Evolutionary conservation across 2,329 filamentous ascomycete species (phyloP).

Genomic region (Ophidiomyces ophidiicola): DNA sequence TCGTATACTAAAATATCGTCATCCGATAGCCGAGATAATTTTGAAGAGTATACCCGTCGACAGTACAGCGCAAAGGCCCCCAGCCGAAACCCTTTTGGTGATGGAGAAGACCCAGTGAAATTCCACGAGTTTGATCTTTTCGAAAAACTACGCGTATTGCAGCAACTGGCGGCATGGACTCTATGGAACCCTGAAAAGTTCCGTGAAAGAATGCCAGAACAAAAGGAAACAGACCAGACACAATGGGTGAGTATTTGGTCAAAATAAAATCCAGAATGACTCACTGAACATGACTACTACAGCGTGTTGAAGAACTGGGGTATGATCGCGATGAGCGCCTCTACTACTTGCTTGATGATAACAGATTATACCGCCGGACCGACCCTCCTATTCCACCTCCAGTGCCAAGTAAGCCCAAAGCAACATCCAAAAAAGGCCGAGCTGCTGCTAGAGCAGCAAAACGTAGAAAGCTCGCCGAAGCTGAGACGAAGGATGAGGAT

Average conservation of each 20-base stretch:
- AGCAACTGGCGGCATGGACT: constrained; percentile 81
- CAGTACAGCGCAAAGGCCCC: constrained; percentile 78
- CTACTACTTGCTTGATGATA: constrained; percentile 88
- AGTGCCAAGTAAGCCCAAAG: constrained; percentile 45
- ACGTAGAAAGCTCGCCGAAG: constrained; percentile 46
- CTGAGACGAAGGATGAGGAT: constrained; percentile 35
- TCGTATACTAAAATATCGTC: too few relatives aligned
- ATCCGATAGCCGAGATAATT: constrained; percentile 58
- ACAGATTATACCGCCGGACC: constrained; percentile 79
- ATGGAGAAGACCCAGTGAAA: constrained; percentile 55
- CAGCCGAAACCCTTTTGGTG: constrained; percentile 67
- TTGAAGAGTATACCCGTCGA: constrained; percentile 83
- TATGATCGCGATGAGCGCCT: constrained; percentile 79
- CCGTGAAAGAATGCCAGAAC: constrained; percentile 72
- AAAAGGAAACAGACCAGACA: constrained; percentile 67
- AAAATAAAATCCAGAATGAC: not conserved
- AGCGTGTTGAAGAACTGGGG: constrained; percentile 45
- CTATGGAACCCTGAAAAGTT: constrained; percentile 79
- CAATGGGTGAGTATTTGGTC: constrained; percentile 54
- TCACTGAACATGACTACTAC: constrained; percentile 3
- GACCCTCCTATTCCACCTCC: constrained; percentile 53
- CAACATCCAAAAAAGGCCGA: constrained; percentile 53
- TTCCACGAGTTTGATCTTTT: constrained; percentile 76
- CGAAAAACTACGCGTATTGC: constrained; percentile 65
- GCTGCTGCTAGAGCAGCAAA: constrained; percentile 57